Conservation (phyloP, 2,329 filamentous ascomycete species). For the Colletotrichum zoysiae region DNA sequence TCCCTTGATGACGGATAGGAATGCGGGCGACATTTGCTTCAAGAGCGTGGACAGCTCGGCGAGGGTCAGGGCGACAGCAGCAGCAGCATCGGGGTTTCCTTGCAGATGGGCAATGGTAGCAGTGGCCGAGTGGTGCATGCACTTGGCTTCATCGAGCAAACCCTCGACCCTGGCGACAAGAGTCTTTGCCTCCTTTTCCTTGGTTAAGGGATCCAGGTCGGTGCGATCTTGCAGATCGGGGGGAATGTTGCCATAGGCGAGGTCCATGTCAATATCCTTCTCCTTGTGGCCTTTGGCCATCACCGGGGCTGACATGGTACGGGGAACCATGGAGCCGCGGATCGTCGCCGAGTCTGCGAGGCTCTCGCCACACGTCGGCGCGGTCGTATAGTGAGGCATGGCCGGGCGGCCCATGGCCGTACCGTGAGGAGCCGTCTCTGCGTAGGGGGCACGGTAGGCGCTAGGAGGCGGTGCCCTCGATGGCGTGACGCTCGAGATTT, state of each 20-base stretch:
- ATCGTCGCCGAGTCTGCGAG: conserved; percentile 38
- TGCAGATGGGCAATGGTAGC: conserved; percentile 83
- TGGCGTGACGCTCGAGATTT: conserved; percentile 63
- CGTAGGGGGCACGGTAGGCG: conserved; percentile 55
- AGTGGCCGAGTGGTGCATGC: conserved; percentile 85
- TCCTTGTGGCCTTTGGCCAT: conserved; percentile 47
- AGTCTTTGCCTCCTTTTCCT: conserved; percentile 60
- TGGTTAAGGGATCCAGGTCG: conserved; percentile 65
- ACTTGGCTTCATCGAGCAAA: conserved; percentile 88
- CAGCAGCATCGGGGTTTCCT: conserved; percentile 83
- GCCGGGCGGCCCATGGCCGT: conserved; percentile 51
- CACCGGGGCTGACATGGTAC: conserved; percentile 56
- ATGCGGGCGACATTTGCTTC: conserved; percentile 85
- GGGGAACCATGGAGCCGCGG: conserved; percentile 50
- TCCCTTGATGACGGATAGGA: conserved; percentile 80
- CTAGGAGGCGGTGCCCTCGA: conserved; percentile 56
- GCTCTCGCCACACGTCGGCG: conserved; percentile 47
- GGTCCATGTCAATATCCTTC: conserved; percentile 84
- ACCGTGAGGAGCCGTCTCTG: conserved; percentile 60
- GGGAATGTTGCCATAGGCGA: conserved; percentile 89
- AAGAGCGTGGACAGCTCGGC: conserved; percentile 89
- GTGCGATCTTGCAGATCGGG: conserved; percentile 70
- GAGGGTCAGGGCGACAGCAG: conserved; percentile 91
- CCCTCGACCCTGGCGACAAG: conserved; percentile 82
- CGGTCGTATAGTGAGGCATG: conserved; percentile 40